Conservation (phyloP, 768 basidiomycete species). For the Collybia sordida region DNA sequence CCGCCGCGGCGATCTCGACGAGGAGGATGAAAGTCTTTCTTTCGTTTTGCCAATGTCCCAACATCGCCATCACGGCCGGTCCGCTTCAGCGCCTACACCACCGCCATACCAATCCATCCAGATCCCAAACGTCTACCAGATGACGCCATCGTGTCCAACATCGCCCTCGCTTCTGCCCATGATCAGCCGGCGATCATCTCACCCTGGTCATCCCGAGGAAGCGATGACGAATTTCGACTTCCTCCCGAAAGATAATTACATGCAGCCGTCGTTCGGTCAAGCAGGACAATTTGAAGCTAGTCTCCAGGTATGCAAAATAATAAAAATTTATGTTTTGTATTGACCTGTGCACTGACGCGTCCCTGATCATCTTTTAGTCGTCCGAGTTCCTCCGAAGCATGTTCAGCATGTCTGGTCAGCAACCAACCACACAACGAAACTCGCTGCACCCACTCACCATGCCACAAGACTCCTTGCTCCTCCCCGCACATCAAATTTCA, state of each 20-base stretch:
- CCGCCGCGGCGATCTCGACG: conserved; percentile 24
- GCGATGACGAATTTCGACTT: conserved; percentile 54
- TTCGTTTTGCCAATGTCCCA: conserved; percentile 36
- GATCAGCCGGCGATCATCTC: conserved; percentile 60
- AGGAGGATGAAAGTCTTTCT: conserved; percentile 42
- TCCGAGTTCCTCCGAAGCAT: conserved; percentile 51
- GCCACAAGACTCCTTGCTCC: conserved; percentile 34
- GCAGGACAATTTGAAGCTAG: conserved; percentile 44
- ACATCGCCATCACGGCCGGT: conserved; percentile 33
- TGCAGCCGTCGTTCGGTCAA: conserved; percentile 38
- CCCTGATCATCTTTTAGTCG: conserved; percentile 30
- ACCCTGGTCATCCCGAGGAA: conserved; percentile 46
- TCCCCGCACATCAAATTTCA: conserved; percentile 45
- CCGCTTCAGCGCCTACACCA: conserved; percentile 63
- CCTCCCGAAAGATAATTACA: conserved; percentile 43
- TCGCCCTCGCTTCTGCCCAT: conserved; percentile 59
- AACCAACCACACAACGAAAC: conserved; percentile 11
- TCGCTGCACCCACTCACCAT: conserved; percentile 44
- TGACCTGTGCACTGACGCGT: conserved; percentile 10
- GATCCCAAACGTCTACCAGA: conserved; percentile 59
- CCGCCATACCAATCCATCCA: conserved; percentile 68
- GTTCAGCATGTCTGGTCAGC: conserved; percentile 31
- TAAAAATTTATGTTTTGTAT: too few relatives aligned
- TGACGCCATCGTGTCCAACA: conserved; percentile 58
- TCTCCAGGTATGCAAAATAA: conserved; percentile 42